Percentiles rank a stretch among this genome's conserved stretches.
These are phyloP conservation scores for Mucor lusitanicus DNA, from an alignment of 371 early-diverging fungal species.

Conservation along the genomic window DNA sequence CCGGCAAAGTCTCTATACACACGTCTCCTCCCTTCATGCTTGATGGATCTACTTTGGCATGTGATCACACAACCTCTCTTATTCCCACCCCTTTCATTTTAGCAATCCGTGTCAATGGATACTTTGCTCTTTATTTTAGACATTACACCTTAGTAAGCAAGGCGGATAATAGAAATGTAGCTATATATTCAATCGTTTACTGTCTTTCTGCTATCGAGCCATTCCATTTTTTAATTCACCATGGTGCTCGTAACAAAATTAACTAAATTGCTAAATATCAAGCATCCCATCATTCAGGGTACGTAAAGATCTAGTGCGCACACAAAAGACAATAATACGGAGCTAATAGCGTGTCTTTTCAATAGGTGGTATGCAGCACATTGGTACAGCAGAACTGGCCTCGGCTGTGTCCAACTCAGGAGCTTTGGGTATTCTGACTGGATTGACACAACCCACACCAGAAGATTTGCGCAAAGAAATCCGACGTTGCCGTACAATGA, in stretches of 20 bases:
- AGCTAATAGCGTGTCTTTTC: background rate
- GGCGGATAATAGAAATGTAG: background rate
- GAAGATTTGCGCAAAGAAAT: conserved; percentile 74
- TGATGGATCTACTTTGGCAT: too few species aligned
- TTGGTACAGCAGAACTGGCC: conserved; percentile 76
- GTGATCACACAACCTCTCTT: too few species aligned
- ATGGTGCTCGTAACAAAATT: conserved; percentile 63
- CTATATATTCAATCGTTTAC: too few species aligned
- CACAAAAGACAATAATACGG: too few species aligned
- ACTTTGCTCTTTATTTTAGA: too few species aligned
- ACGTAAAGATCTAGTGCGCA: too few species aligned
- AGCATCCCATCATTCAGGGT: conserved; percentile 64
- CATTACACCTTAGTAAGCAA: background rate
- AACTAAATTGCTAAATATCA: conserved; percentile 64
- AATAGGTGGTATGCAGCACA: conserved; percentile 45
- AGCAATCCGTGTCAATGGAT: too few species aligned
- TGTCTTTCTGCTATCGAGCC: too few species aligned
- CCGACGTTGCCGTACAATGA: conserved; percentile 70
- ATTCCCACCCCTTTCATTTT: too few species aligned
- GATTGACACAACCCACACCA: conserved; percentile 80
- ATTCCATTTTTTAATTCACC: background rate
- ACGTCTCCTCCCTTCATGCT: too few species aligned
- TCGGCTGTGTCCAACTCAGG: conserved; percentile 97
- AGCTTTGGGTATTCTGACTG: conserved; percentile 92
- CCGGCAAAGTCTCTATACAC: too few species aligned